Evolutionary conservation across 106 monocot species (phyloP).

Genomic region (Phalaenopsis aphrodite): DNA sequence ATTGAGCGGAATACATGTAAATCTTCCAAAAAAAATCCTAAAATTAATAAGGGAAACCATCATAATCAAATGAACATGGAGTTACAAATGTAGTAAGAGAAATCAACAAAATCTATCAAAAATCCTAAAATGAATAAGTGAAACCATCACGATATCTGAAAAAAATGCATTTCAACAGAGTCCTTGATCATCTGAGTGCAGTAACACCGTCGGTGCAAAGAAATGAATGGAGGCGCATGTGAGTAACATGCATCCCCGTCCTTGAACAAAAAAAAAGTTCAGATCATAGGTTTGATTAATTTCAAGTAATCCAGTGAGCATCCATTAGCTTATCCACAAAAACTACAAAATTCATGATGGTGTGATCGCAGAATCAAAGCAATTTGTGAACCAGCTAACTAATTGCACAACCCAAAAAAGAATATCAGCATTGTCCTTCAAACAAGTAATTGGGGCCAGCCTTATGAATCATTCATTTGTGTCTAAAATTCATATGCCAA

Average conservation of each 20-base stretch:
- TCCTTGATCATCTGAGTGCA: neutral
- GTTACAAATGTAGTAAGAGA: neutral
- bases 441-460: no score
- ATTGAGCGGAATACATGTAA: no score
- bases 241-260: neutral
- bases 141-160: neutral
- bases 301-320: neutral
- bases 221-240: constrained; percentile 1
- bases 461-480: neutral
- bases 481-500: neutral
- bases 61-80: neutral
- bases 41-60: neutral
- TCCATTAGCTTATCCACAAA: neutral
- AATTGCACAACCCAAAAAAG: neutral
- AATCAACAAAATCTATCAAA: neutral
- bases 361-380: neutral
- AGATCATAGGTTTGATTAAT: neutral
- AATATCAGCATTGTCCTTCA: neutral
- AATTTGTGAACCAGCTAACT: neutral
- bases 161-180: neutral
- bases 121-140: no score
- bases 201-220: neutral
- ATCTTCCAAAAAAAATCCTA: no score
- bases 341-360: neutral
- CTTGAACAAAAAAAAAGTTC: neutral